Evolutionary conservation across 805 yeast species (phyloP).

Genomic region (Pichia paraexigua): DNA sequence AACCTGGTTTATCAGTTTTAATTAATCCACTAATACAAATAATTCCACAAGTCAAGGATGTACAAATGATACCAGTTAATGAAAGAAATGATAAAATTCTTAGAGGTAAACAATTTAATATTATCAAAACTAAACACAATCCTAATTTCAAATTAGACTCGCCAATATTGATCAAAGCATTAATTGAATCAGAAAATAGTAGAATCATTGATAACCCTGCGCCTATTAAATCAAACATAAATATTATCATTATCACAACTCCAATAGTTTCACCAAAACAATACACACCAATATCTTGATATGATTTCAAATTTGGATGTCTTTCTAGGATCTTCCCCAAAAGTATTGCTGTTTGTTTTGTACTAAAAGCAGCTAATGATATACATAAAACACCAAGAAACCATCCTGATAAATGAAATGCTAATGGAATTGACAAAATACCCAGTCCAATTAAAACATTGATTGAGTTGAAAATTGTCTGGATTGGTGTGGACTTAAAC

Average conservation of each 20-base stretch:
- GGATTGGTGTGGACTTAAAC: constrained; percentile 56
- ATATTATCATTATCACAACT: constrained; percentile 37
- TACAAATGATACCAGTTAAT: constrained; percentile 62
- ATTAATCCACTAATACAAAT: constrained; percentile 57
- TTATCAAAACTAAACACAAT: constrained; percentile 33
- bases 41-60: constrained; percentile 52
- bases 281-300: constrained; percentile 50
- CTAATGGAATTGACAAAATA: constrained; percentile 64
- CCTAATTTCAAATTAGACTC: constrained; percentile 34
- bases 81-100: constrained; percentile 63
- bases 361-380: constrained; percentile 37
- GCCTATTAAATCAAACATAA: constrained; percentile 51
- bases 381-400: constrained; percentile 39
- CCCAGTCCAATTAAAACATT: constrained; percentile 75
- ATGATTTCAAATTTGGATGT: constrained; percentile 37
- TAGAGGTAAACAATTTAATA: constrained; percentile 61
- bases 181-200: constrained; percentile 53
- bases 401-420: constrained; percentile 64
- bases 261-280: constrained; percentile 42
- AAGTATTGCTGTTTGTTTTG: constrained; percentile 46
- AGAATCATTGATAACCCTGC: constrained; percentile 52
- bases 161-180: constrained; percentile 35
- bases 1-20: constrained; percentile 63
- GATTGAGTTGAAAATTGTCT: constrained; percentile 69
- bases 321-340: constrained; percentile 40